A percentile compares a stretch with the other conserved stretches of the same genome.
Conservation (phyloP, 1,139 yeast species). For the Saccharomyces hybrid region DNA sequence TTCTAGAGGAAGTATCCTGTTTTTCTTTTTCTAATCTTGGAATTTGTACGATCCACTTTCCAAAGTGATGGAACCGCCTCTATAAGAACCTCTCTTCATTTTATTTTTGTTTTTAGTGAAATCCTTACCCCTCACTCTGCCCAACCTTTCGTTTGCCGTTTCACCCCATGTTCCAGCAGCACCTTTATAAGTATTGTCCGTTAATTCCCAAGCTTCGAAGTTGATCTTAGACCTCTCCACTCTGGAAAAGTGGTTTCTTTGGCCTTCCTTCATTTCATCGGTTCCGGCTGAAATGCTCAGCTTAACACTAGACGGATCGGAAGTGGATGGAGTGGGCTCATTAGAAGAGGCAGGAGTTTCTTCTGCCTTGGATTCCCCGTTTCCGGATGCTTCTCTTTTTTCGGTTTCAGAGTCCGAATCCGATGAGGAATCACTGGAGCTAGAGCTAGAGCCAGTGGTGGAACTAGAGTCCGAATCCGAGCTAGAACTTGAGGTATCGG, state of each 20-base stretch:
- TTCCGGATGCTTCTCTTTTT: background rate
- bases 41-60: constrained; percentile 91
- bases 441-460: constrained; percentile 11
- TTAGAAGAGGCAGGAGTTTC: constrained; percentile 3
- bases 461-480: constrained; percentile 14
- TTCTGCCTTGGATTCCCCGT: background rate
- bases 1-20: background rate
- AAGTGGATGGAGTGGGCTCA: constrained; percentile 7
- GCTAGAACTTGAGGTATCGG: constrained; percentile 10
- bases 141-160: constrained; percentile 76
- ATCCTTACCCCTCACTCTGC: constrained; percentile 88
- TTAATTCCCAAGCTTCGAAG: constrained; percentile 59
- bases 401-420: constrained; percentile 13
- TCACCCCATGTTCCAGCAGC: constrained; percentile 99
- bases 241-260: constrained; percentile 88
- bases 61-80: constrained; percentile 89
- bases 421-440: constrained; percentile 19
- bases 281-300: constrained; percentile 40
- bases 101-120: constrained; percentile 95
- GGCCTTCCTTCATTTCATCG: constrained; percentile 51
- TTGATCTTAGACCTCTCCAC: constrained; percentile 67
- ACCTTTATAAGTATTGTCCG: constrained; percentile 91
- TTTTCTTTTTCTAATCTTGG: constrained; percentile 43
- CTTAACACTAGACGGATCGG: constrained; percentile 12
- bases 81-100: constrained; percentile 95